Base-by-base conservation (phyloP, 2,329 filamentous ascomycete species). In the Calonectria leucothoes region DNA sequence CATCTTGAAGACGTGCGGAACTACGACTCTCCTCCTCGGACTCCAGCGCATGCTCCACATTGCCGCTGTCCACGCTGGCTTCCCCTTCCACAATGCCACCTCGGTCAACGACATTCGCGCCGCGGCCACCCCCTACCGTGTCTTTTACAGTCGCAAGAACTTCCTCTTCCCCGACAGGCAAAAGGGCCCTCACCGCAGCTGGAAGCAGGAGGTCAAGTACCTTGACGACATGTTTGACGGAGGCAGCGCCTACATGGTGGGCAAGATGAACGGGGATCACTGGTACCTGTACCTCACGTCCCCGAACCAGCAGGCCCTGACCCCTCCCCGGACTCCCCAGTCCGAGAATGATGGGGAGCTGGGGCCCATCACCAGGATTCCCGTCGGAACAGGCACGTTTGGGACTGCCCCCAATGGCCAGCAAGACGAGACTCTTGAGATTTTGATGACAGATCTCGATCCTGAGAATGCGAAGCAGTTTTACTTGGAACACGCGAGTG, bases 101-200 rank as follows among this genome's bases (percentile, higher is more conserved):
- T 89, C 92, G 23, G 85, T 91, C 45, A 88, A 92, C 45, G 92
- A 94, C 23, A 91, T 95, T 71, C 89, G 91, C 23, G 92, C 93
- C 55, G 93, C 94, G 27, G 96, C 97, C 35, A 95, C 94, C 42
- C 96, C 97, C 0, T 97, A 98, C 86, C 94, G 97, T 68, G 95
- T 99, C 74, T 99, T 99, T 85, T 99, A 99, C 88, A 98, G 96
- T 82, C 94, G 97, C 83, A 99, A 99, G 92, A 98, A 98, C 86
- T 99, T 98, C 80, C 88, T 98, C 79, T 98, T 97, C 84, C 97
- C 97, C 2, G 94, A 98, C 82, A 95, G 95, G 85, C 97, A 99
- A 87, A 94, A 91, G 71, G 96, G 96, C 10, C 97, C 97, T 69
- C 97, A 99, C 86, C 94, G 95, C 75, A 98, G 96, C 92, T 99